Evolutionary conservation across 805 yeast genomes (phyloP).

Genomic region (Yarrowia yakushimensis): DNA sequence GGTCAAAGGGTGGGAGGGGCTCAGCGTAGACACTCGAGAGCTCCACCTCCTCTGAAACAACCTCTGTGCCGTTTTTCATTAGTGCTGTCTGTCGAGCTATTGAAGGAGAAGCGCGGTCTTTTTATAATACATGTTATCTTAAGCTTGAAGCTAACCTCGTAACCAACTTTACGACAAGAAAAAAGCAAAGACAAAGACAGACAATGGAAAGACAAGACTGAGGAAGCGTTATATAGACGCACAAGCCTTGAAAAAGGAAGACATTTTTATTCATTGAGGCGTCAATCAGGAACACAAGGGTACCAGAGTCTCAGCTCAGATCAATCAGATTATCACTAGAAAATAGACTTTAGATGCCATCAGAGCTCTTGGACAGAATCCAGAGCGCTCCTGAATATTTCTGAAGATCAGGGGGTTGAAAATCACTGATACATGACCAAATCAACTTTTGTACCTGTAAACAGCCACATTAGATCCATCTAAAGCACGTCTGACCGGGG

Average conservation of each 20-base stretch:
- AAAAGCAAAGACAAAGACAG: not conserved
- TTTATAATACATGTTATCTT: not conserved
- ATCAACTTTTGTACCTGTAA: too few relatives aligned
- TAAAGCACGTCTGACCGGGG: not conserved
- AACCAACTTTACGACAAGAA: not conserved
- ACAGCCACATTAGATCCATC: not conserved
- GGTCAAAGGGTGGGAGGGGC: not conserved
- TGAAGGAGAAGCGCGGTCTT: not conserved
- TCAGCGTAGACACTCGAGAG: not conserved
- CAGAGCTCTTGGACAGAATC: not conserved
- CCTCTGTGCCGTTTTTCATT: not conserved
- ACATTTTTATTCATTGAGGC: not conserved
- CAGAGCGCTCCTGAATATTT: too few relatives aligned
- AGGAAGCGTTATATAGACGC: not conserved
- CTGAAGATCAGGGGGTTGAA: too few relatives aligned
- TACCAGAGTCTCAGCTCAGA: not conserved
- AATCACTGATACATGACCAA: too few relatives aligned
- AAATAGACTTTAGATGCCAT: not conserved
- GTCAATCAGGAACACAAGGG: not conserved
- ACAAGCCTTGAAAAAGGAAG: not conserved
- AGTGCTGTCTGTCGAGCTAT: not conserved
- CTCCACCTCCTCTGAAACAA: not conserved
- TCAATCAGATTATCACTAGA: not conserved
- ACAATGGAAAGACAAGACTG: not conserved
- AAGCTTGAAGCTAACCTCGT: not conserved